Percentiles rank a stretch among this genome's conserved stretches.
phyloP scores from a whole-genome alignment of 768 basidiomycete genomes.

The Cyclocybe cylindracea region DNA sequence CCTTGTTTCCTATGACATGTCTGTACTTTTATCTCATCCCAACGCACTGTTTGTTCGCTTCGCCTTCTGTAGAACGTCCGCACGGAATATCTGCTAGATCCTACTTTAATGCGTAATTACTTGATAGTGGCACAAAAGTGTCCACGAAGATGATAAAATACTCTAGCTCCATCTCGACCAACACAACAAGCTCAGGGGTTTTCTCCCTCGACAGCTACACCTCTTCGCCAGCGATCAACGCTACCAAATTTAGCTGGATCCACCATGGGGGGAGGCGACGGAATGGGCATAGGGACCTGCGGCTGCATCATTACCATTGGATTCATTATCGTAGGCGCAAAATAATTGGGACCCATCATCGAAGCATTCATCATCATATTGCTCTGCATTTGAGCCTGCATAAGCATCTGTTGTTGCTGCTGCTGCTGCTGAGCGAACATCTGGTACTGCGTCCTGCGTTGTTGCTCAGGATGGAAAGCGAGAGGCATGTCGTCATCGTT shows the following conservation, averaged over 20 bases:
- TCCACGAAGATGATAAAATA: background rate
- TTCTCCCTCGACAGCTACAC: conserved; percentile 74
- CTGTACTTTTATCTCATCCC: conserved; percentile 7
- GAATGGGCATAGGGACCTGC: conserved; percentile 46
- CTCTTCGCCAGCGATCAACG: conserved; percentile 81
- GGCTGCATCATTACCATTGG: conserved; percentile 43
- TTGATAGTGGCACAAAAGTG: background rate
- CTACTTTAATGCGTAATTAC: conserved; percentile 4
- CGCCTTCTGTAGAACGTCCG: background rate
- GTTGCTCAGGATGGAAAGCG: conserved; percentile 77
- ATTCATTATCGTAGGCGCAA: conserved; percentile 55
- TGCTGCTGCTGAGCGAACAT: conserved; percentile 54
- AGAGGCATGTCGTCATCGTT: conserved; percentile 73
- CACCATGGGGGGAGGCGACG: conserved; percentile 64
- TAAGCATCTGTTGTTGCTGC: conserved; percentile 67
- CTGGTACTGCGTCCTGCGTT: conserved; percentile 70
- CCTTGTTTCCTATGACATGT: background rate
- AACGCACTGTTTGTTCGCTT: background rate
- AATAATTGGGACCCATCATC: conserved; percentile 73
- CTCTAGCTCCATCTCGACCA: background rate
- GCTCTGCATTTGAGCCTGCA: conserved; percentile 76
- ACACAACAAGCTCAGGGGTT: conserved; percentile 1
- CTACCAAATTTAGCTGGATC: conserved; percentile 68
- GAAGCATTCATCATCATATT: conserved; percentile 71
- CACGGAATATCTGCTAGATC: background rate